Evolutionary conservation across 768 basidiomycete species (phyloP).

Genomic region (Stropharia rugosoannulata): DNA sequence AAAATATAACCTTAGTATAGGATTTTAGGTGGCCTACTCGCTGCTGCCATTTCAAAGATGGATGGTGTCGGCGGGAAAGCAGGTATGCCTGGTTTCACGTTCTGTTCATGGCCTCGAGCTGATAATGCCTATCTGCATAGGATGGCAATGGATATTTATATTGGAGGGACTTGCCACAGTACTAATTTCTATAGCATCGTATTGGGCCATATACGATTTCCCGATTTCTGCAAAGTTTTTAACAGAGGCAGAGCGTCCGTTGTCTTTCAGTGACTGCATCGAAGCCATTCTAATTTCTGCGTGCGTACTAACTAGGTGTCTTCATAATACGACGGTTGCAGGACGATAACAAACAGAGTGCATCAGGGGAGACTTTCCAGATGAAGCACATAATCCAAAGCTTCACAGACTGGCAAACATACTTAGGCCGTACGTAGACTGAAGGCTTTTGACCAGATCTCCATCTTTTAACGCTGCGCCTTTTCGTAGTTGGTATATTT

Average conservation of each 20-base stretch:
- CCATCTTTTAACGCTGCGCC: neutral
- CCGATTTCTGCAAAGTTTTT: constrained; percentile 75
- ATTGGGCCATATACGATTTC: constrained; percentile 77
- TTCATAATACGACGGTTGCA: constrained; percentile 66
- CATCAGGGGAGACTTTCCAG: constrained; percentile 59
- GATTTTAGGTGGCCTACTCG: constrained; percentile 55
- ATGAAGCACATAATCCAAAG: constrained; percentile 58
- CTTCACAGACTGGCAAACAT: constrained; percentile 72
- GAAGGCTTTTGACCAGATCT: neutral
- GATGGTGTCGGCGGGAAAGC: constrained; percentile 62
- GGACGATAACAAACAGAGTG: constrained; percentile 64
- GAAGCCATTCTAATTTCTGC: neutral
- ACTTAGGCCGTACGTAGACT: constrained; percentile 55
- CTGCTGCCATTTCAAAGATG: constrained; percentile 70
- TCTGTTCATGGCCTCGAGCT: too few species aligned
- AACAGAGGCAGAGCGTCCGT: constrained; percentile 56
- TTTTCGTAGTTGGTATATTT: constrained; percentile 58
- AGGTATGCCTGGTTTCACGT: constrained; percentile 26
- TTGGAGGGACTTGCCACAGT: constrained; percentile 73
- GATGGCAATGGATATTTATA: constrained; percentile 75
- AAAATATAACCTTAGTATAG: neutral
- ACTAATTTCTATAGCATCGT: constrained; percentile 55
- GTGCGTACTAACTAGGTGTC: constrained; percentile 38
- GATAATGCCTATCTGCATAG: constrained; percentile 11
- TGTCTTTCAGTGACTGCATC: neutral